Percentiles rank a stretch among this genome's conserved stretches.
phyloP scores from a whole-genome alignment of 2,329 filamentous ascomycete species.

The Magnaporthiopsis incrustans region DNA sequence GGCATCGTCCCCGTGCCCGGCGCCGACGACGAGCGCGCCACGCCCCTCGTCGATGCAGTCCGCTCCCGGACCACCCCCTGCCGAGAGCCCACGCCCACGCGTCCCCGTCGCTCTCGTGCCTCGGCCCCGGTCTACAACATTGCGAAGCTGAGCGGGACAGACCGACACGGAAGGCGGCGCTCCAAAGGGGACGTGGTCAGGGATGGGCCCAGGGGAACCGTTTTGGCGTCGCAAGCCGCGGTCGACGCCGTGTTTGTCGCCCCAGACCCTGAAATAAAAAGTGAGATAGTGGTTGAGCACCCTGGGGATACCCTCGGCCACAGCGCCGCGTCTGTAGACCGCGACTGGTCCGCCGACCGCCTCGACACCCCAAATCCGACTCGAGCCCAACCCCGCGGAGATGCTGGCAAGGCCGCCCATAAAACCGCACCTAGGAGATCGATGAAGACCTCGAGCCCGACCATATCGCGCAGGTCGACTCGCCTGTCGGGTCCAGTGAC shows the following conservation, averaged over 20 bases:
- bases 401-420: constrained; percentile 2
- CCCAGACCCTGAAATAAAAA: constrained; percentile 15
- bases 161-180: constrained; percentile 49
- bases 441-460: constrained; percentile 20
- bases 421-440: constrained; percentile 25
- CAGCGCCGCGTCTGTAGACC: constrained; percentile 38
- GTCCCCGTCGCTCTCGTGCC: constrained; percentile 47
- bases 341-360: constrained; percentile 33
- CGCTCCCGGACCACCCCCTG: constrained; percentile 7
- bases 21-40: constrained; percentile 2
- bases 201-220: constrained; percentile 29
- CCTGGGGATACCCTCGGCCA: constrained; percentile 22
- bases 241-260: neutral
- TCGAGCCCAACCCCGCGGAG: constrained; percentile 6
- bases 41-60: neutral
- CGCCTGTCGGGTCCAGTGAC: constrained; percentile 35
- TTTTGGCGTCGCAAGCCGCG: neutral
- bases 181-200: constrained; percentile 40
- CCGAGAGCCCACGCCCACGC: constrained; percentile 22
- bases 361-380: constrained; percentile 23
- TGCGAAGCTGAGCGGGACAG: constrained; percentile 52
- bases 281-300: constrained; percentile 17
- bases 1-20: constrained; percentile 16
- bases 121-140: constrained; percentile 60
- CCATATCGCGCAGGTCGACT: constrained; percentile 32